Base-by-base conservation (phyloP, 2,329 filamentous ascomycete species). In the Arthrobotrys iridis region DNA sequence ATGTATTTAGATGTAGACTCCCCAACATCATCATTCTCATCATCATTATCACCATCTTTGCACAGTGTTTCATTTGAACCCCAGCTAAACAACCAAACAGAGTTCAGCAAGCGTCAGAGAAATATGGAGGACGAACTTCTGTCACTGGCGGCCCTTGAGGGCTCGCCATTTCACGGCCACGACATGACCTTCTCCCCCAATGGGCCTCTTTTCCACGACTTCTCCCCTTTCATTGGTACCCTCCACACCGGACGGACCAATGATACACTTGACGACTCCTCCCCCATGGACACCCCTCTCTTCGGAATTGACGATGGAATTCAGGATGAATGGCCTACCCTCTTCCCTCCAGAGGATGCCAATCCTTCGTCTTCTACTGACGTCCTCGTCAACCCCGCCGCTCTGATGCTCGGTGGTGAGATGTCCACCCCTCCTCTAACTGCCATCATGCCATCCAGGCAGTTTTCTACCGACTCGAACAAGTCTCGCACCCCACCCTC, bases 401-500 rank as follows among this genome's bases (percentile, higher is more conserved):
- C 71, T 30, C 48, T 75, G 10, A 75, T 75, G 71, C 55, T 75
- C 63, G 48, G 48, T 35, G 62, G 45, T 10, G 55, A 65, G 26
- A 26, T 58, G 18, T 48, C 71, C 15, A 63, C 55, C n/a, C 60
- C 71, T 26, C 63, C 71, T 7, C 63, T 75, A 8, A 37, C 71
- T 18, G 63, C 71, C 30, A 24, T 75, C 30, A 55, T 68, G n/a
- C 63, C 71, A 43, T 50, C 71, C n/a, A 40, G 71, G 57, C 71
- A 75, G 71, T 43, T 77, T 73, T 24, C 63, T 76, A 35, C 77
- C 78, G 77, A 78, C 82, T 80, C 81, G 20, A 81, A 82, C 70
- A 82, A 83, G 74, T 84, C 83, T 26, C 83, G 83, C 79, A 72
- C 84, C 6, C 80, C 79, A 74, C 72, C 79, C 35, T 81, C 81